Percentiles rank a stretch among this genome's conserved stretches.
These are phyloP conservation scores for Arctium lappa DNA, from an alignment of 129 eudicot genomes.

Conservation along the genomic window DNA sequence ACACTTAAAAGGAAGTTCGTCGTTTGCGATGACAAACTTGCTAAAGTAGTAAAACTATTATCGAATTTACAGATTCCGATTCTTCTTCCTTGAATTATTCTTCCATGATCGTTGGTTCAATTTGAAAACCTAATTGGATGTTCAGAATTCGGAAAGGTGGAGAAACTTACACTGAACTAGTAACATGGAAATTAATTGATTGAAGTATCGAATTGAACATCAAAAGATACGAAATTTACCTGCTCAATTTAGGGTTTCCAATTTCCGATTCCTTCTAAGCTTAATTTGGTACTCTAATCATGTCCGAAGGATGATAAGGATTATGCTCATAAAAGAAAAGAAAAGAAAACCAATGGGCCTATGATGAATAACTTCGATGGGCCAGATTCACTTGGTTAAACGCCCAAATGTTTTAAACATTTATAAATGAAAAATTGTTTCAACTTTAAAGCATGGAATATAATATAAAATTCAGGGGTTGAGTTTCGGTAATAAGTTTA, in stretches of 20 bases:
- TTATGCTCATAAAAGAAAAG: no score
- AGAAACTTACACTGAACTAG: background rate
- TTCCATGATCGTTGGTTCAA: background rate
- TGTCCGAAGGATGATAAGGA: no score
- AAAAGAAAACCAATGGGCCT: no score
- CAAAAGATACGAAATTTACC: background rate
- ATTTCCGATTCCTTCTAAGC: background rate
- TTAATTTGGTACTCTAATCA: background rate
- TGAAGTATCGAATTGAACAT: background rate
- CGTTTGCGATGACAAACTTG: background rate
- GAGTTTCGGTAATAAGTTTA: no score
- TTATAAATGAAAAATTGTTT: no score
- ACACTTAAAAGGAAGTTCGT: background rate
- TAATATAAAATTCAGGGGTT: no score
- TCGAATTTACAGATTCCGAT: background rate
- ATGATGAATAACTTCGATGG: no score
- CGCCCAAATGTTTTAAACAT: no score
- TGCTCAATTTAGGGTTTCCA: background rate
- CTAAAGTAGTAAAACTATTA: background rate
- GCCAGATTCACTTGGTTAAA: no score
- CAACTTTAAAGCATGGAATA: no score
- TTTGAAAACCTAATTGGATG: background rate
- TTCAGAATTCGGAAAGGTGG: background rate
- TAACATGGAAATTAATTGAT: background rate
- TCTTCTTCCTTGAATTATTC: background rate